A percentile compares a stretch with the other conserved stretches of the same genome.
These are phyloP conservation scores for Aquilaria agallochum DNA, from an alignment of 441 rosid genomes.

Conservation along the genomic window DNA sequence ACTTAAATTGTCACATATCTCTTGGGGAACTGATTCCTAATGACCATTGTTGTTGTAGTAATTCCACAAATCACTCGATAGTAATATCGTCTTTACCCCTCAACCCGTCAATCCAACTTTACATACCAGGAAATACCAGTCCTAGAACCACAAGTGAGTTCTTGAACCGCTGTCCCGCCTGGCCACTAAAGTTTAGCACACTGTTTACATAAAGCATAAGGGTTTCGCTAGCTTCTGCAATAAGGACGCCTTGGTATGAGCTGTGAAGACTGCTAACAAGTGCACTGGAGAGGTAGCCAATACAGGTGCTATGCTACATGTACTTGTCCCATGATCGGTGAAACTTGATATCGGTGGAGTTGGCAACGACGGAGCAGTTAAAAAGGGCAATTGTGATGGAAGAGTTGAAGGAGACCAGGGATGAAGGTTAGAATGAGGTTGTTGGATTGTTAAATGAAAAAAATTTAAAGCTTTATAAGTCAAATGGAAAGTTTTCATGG, in stretches of 20 bases:
- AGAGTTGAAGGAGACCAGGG: too few species aligned
- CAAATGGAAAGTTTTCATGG: too few species aligned
- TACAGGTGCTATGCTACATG: not conserved
- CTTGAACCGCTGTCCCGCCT: not conserved
- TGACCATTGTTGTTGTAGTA: not conserved
- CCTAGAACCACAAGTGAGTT: slow-evolving; percentile 3
- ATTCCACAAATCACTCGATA: not conserved
- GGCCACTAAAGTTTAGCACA: too few species aligned
- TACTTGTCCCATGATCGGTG: not conserved
- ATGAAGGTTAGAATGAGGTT: too few species aligned
- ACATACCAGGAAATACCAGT: not conserved
- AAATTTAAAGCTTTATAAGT: too few species aligned
- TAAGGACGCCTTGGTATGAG: not conserved
- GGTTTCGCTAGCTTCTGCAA: not conserved
- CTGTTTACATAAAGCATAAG: too few species aligned
- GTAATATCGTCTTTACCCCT: not conserved
- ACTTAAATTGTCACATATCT: not conserved
- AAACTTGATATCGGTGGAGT: not conserved
- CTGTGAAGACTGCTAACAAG: not conserved
- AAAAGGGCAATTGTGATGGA: too few species aligned
- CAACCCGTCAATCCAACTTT: not conserved
- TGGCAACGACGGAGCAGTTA: too few species aligned
- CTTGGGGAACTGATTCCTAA: not conserved
- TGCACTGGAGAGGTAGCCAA: not conserved
- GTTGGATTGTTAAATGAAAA: too few species aligned